Evolutionary conservation across 148 eudicot genomes (phyloP).

Genomic region (Rhododendron williamsianum): DNA sequence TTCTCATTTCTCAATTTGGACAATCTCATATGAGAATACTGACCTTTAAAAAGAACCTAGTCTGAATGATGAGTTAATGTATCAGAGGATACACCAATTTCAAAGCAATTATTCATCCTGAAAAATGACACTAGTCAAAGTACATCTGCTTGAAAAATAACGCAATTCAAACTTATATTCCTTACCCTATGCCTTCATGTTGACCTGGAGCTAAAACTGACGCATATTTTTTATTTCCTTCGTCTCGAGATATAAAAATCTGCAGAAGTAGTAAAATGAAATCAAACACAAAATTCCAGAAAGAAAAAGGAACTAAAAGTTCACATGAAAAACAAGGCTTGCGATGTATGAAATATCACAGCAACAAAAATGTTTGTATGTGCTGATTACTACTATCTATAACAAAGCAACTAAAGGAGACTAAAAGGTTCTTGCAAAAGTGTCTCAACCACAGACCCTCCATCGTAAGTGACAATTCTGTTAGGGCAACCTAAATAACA

Average conservation of each 20-base stretch:
- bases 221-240: constrained; percentile 72
- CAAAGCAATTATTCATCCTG: neutral
- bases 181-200: constrained; percentile 90
- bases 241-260: constrained; percentile 95
- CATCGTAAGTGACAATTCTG: neutral
- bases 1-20: neutral
- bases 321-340: neutral
- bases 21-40: neutral
- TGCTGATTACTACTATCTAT: neutral
- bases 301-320: neutral
- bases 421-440: neutral
- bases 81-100: neutral
- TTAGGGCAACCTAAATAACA: neutral
- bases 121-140: neutral
- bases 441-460: neutral
- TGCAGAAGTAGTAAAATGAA: constrained; percentile 23
- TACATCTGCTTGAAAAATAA: neutral
- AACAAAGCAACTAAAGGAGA: neutral
- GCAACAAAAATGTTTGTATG: neutral
- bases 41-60: neutral
- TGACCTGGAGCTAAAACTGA: constrained; percentile 95
- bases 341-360: neutral
- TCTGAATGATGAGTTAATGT: neutral
- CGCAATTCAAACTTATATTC: neutral
- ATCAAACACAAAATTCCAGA: neutral